Evolutionary conservation across 306 rosid genomes (phyloP).

Genomic region (Sphenostylis stenocarpa): DNA sequence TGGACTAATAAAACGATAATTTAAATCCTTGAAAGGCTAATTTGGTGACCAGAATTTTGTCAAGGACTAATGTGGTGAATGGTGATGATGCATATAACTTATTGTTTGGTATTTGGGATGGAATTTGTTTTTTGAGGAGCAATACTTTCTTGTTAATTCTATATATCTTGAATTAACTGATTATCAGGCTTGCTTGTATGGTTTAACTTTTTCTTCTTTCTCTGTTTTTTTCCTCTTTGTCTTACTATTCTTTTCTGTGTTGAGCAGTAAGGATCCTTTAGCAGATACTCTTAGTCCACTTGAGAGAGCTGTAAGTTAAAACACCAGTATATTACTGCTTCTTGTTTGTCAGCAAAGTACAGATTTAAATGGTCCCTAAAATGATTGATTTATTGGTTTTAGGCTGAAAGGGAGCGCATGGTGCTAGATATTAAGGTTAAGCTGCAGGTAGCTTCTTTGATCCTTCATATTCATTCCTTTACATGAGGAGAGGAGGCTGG

Average conservation of each 20-base stretch:
- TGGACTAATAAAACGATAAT: not conserved
- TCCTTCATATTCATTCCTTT: constrained; percentile 16
- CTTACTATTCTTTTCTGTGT: constrained; percentile 55
- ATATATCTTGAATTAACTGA: constrained; percentile 19
- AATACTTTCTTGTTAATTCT: not conserved
- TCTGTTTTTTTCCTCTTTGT: constrained; percentile 28
- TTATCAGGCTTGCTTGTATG: constrained; percentile 25
- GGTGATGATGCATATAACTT: not conserved
- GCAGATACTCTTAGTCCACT: constrained; percentile 78
- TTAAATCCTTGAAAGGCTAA: not conserved
- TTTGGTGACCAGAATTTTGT: not conserved
- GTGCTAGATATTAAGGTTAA: constrained; percentile 97
- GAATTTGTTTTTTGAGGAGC: constrained; percentile 2
- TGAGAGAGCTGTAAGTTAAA: constrained; percentile 90
- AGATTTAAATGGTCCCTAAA: constrained; percentile 20
- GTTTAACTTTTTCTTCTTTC: constrained; percentile 26
- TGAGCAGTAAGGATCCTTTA: constrained; percentile 67
- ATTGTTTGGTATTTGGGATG: not conserved
- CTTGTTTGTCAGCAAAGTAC: constrained; percentile 19
- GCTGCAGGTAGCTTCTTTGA: constrained; percentile 70
- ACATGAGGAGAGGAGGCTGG: not conserved
- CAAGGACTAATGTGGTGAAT: not conserved
- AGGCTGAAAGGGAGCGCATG: constrained; percentile 99
- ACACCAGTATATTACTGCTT: constrained; percentile 20
- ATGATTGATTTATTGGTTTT: constrained; percentile 36